These are phyloP conservation scores for Mortierella alpina DNA, from an alignment of 192 early-diverging fungal species.

Conservation along the genomic window DNA sequence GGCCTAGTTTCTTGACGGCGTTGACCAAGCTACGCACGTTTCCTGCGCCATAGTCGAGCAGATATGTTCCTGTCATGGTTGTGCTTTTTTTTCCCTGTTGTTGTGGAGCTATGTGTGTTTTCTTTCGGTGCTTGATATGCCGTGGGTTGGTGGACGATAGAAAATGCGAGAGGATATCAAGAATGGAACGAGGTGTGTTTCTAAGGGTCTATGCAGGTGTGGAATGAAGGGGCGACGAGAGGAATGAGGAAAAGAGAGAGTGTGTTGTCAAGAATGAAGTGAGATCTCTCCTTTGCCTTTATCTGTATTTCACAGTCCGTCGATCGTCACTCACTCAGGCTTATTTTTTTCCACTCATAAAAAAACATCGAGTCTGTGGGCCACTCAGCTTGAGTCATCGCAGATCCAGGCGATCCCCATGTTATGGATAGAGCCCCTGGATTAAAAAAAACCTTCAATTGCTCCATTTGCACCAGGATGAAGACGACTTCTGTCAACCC, in stretches of 20 bases:
- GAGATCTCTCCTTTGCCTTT: not conserved
- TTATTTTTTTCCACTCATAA: no score
- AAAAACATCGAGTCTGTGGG: not conserved
- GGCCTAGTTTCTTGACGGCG: constrained; percentile 91
- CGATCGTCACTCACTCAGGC: no score
- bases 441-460: not conserved
- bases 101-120: not conserved
- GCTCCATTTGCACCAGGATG: no score
- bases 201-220: not conserved
- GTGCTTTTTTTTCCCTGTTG: not conserved
- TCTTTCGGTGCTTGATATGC: not conserved
- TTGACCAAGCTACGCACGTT: constrained; percentile 98
- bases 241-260: constrained; percentile 5
- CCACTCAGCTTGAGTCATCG: constrained; percentile 38
- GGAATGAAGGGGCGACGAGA: not conserved
- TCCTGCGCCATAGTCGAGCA: constrained; percentile 99
- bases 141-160: not conserved
- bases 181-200: not conserved
- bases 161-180: constrained; percentile 1
- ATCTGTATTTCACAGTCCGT: constrained; percentile 8
- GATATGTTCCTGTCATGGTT: constrained; percentile 69
- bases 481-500: not conserved
- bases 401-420: not conserved
- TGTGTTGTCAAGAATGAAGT: not conserved
- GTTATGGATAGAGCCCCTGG: not conserved